phyloP scores from a whole-genome alignment of 768 basidiomycete genomes.

The Russula earlei region DNA sequence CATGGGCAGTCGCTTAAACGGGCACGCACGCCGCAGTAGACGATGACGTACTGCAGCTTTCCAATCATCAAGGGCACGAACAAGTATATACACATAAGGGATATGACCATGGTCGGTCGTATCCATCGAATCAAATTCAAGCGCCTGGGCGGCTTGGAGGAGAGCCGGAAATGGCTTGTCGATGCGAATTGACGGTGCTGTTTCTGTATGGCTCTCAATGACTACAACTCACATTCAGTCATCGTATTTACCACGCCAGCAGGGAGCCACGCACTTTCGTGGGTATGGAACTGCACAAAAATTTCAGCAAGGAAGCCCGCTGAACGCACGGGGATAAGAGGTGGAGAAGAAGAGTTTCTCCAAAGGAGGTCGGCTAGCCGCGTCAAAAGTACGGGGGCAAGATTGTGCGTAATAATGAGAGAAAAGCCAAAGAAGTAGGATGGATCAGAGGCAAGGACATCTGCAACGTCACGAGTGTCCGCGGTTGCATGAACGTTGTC shows the following conservation, averaged over 20 bases:
- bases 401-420: conserved; percentile 79
- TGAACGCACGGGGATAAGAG: conserved; percentile 71
- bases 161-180: conserved; percentile 84
- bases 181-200: conserved; percentile 65
- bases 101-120: conserved; percentile 84
- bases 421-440: conserved; percentile 55
- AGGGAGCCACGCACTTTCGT: conserved; percentile 48
- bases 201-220: conserved; percentile 82
- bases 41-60: conserved; percentile 50
- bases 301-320: conserved; percentile 89
- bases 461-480: conserved; percentile 44
- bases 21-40: neutral
- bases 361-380: conserved; percentile 60
- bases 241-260: neutral
- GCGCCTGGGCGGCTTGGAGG: conserved; percentile 54
- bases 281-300: conserved; percentile 82
- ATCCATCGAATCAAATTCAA: conserved; percentile 76
- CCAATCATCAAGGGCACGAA: conserved; percentile 78
- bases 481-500: conserved; percentile 69
- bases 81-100: conserved; percentile 83
- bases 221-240: conserved; percentile 36
- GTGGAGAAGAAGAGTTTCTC: conserved; percentile 46
- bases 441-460: conserved; percentile 47
- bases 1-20: neutral
- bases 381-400: conserved; percentile 45